Evolutionary conservation across 495 filamentous ascomycete species (phyloP).

Genomic region (Neurospora africana): DNA sequence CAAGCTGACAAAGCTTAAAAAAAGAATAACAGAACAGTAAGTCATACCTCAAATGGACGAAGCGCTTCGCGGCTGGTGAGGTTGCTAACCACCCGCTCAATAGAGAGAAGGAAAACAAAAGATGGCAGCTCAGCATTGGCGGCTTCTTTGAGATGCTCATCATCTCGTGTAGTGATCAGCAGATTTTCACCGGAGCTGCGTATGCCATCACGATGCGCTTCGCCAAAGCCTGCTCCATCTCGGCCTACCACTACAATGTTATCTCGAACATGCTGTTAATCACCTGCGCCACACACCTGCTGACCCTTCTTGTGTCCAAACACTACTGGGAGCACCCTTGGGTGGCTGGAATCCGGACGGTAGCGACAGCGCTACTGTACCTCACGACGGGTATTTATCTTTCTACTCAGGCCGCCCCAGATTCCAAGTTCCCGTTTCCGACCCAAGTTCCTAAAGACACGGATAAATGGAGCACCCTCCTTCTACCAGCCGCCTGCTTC

Average conservation of each 20-base stretch:
- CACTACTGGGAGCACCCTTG: slow-evolving; percentile 25
- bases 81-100: background rate
- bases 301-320: slow-evolving; percentile 23
- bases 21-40: slow-evolving; percentile 6
- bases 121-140: slow-evolving; percentile 13
- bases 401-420: slow-evolving; percentile 13
- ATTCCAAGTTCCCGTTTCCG: slow-evolving; percentile 10
- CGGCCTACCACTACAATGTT: slow-evolving; percentile 33
- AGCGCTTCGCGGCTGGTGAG: background rate
- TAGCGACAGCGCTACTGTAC: slow-evolving; percentile 14
- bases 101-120: slow-evolving; percentile 2
- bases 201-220: slow-evolving; percentile 27
- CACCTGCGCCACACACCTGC: slow-evolving; percentile 29
- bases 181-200: slow-evolving; percentile 29
- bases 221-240: slow-evolving; percentile 25
- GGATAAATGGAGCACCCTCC: slow-evolving; percentile 12
- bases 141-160: slow-evolving; percentile 25
- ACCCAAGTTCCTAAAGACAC: slow-evolving; percentile 12
- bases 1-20: slow-evolving; percentile 1
- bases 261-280: slow-evolving; percentile 29
- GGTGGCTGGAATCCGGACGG: slow-evolving; percentile 17
- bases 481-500: slow-evolving; percentile 23
- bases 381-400: slow-evolving; percentile 20
- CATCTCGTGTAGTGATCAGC: slow-evolving; percentile 28
- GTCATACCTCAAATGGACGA: background rate